Evolutionary conservation across 2,329 filamentous ascomycete genomes (phyloP), one percentile per base, ranked within the genome.

Genomic region (Cladosporium sp.): DNA sequence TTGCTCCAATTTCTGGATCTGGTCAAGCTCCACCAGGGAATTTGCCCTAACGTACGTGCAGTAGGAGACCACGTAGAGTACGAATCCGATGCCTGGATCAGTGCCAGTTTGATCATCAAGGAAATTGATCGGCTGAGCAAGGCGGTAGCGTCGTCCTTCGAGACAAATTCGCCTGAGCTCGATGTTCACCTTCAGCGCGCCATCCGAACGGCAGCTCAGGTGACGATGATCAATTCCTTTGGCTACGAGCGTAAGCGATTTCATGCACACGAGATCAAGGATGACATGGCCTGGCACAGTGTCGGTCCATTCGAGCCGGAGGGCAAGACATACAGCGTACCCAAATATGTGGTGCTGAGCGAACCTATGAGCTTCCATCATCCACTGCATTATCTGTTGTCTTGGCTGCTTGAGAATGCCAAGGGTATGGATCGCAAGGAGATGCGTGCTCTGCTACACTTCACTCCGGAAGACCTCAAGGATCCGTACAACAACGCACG

Each of bases 61-160:
- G 82, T 96, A 18, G 90, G 91, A 13, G 93, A 97, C 65, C 93
- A 98, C 68, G 88, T 98, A 32, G 95, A 98, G 69, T 98, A 97
- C 66, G 93, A 98, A 70, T 95, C 91, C 2, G 95, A 98, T 71
- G 87, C 89, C 16, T 98, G 93, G 93, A 97, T 98, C 49, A 95
- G 89, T 54, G 92, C 93, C 3, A 95, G 91, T 6, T 78, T 97
- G 46, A 87, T 98, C 54, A 96, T 93, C 46, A 82, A 92, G 46
- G 92, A 98, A 68, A 92, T 98, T 68, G 97, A 97, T 66, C 84
- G 89, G 50, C 80, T 97, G 35, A 95, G 92, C 64, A 81, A 91
- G 57, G 87, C 93, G 63, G 86, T 97, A 54, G 85, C 90, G 0
- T 88, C 95, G 61, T 85, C 93, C 0, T 98, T 95, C 75, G 81